These are phyloP conservation scores for Sindora glabra DNA, from an alignment of 306 rosid species.

Conservation along the genomic window DNA sequence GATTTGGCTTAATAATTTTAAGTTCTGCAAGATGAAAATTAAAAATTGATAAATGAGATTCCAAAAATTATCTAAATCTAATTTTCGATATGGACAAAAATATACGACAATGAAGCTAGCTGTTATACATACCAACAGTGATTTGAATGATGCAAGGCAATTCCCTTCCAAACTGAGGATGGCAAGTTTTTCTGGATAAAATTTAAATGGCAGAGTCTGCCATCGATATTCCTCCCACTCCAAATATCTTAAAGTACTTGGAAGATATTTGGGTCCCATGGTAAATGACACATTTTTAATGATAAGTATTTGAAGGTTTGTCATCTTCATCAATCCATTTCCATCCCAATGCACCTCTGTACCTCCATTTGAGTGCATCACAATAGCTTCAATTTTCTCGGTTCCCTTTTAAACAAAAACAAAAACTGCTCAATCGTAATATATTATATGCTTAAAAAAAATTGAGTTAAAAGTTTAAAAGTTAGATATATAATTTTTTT, in stretches of 20 bases:
- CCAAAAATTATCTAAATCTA: too few species aligned
- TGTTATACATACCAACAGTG: neutral
- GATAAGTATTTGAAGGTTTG: neutral
- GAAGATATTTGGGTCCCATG: neutral
- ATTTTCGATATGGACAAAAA: too few species aligned
- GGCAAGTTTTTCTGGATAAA: neutral
- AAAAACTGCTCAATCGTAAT: constrained; percentile 17
- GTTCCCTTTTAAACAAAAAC: neutral
- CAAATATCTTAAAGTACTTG: neutral
- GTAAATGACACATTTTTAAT: neutral
- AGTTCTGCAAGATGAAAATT: neutral
- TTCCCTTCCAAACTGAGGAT: neutral
- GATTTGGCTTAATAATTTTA: neutral
- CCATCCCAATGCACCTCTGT: neutral
- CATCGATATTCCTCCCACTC: neutral
- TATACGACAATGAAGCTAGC: too few species aligned
- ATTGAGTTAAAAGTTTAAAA: too few species aligned
- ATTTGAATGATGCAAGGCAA: neutral
- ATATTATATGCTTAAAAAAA: too few species aligned
- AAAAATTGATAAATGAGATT: too few species aligned
- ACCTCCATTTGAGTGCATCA: neutral
- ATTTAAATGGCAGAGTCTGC: neutral
- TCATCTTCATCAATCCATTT: neutral
- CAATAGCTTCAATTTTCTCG: neutral
- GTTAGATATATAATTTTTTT: too few species aligned